phyloP scores from a whole-genome alignment of 164 flowering plant genomes.

The Sedum album region DNA sequence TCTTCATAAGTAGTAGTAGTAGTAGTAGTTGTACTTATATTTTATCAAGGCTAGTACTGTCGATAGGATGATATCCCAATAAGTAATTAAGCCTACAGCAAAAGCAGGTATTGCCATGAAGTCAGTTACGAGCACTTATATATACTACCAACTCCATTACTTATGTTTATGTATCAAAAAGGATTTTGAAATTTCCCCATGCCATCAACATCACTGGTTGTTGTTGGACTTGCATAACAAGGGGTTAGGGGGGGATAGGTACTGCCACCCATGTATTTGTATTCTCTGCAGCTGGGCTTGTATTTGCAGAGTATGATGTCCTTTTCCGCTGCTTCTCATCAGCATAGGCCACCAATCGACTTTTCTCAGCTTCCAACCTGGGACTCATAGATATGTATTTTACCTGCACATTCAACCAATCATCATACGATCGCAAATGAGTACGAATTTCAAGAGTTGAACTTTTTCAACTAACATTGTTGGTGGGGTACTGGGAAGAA shows the following conservation, averaged over 20 bases:
- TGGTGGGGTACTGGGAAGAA: not conserved
- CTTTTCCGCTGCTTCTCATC: not conserved
- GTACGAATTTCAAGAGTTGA: too few species aligned
- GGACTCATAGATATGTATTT: not conserved
- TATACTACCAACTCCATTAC: too few species aligned
- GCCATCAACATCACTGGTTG: not conserved
- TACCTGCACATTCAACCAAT: not conserved
- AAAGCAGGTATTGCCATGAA: too few species aligned
- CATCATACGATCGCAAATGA: not conserved
- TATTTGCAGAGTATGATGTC: not conserved
- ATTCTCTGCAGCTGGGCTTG: not conserved
- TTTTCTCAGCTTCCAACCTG: not conserved
- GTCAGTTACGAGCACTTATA: too few species aligned
- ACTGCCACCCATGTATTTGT: conserved; percentile 1
- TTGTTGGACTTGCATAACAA: not conserved
- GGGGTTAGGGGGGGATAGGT: not conserved
- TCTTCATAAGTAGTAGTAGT: too few species aligned
- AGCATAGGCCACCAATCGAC: not conserved
- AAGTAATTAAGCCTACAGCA: too few species aligned
- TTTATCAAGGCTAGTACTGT: too few species aligned
- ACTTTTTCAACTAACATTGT: not conserved
- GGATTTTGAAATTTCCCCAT: too few species aligned
- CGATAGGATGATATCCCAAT: too few species aligned
- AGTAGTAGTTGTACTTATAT: too few species aligned
- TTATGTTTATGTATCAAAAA: too few species aligned